phyloP scores from a whole-genome alignment of 129 eudicot species.

The Smallanthus sonchifolius region DNA sequence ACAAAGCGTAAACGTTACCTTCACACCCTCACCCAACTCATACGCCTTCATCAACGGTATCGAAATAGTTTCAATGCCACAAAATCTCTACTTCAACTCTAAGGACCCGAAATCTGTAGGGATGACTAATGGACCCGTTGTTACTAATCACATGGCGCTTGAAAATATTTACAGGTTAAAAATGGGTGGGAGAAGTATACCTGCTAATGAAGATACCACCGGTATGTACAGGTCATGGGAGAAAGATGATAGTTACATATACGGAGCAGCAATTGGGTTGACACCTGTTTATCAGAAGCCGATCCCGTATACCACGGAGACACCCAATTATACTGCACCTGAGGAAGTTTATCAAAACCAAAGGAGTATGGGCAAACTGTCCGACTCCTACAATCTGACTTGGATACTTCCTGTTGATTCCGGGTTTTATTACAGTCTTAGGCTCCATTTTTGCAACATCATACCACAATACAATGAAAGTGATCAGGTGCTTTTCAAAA shows the following conservation, averaged over 20 bases:
- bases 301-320: conserved; percentile 15
- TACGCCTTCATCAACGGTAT: conserved; percentile 55
- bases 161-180: conserved; percentile 38
- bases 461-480: not conserved
- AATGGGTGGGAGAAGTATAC: conserved; percentile 22
- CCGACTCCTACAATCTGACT: not conserved
- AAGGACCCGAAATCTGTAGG: not conserved
- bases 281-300: not conserved
- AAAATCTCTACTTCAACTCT: conserved; percentile 9
- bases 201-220: not conserved
- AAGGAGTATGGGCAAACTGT: conserved; percentile 23
- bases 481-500: conserved; percentile 15
- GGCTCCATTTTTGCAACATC: conserved; percentile 50
- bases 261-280: not conserved
- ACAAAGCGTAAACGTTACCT: conserved; percentile 30
- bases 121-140: not conserved
- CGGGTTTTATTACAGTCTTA: conserved; percentile 33
- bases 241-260: conserved; percentile 16
- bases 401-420: conserved; percentile 48
- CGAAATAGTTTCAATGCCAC: conserved; percentile 45
- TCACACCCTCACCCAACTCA: conserved; percentile 37
- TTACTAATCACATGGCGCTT: conserved; percentile 13
- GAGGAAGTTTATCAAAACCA: conserved; percentile 30
- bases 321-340: conserved; percentile 37
- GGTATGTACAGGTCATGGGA: conserved; percentile 37